Conservation (phyloP, 306 rosid species). For the Begonia masoniana region DNA sequence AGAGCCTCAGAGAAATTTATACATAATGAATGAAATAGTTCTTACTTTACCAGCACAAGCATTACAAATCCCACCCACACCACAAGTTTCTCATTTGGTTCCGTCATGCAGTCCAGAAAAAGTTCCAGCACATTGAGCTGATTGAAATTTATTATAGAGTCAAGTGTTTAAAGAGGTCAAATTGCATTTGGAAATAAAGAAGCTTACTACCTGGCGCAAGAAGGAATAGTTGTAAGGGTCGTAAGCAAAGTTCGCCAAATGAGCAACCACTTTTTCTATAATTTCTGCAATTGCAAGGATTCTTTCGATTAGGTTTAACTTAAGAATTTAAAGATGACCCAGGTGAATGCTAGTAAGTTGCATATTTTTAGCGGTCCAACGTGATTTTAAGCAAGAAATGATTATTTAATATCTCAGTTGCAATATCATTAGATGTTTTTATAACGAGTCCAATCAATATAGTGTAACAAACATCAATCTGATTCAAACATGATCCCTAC, state of each 20-base stretch:
- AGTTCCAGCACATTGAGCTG: conserved; percentile 91
- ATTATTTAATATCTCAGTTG: too few relatives aligned
- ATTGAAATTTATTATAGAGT: conserved; percentile 4
- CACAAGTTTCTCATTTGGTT: conserved; percentile 82
- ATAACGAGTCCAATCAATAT: too few relatives aligned
- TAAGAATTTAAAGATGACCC: too few relatives aligned
- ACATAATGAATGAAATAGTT: conserved; percentile 5
- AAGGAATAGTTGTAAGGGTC: conserved; percentile 76
- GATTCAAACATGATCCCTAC: too few relatives aligned
- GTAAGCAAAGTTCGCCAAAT: conserved; percentile 85
- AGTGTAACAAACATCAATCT: too few relatives aligned
- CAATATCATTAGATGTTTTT: too few relatives aligned
- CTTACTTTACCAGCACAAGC: conserved; percentile 47
- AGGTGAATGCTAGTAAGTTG: too few relatives aligned
- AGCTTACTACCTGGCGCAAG: conserved; percentile 54
- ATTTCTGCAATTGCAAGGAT: conserved; percentile 33
- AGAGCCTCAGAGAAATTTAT: background rate
- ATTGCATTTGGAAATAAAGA: conserved; percentile 2
- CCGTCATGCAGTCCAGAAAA: conserved; percentile 74
- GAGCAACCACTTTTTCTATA: conserved; percentile 60
- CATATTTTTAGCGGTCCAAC: too few relatives aligned
- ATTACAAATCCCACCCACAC: conserved; percentile 84
- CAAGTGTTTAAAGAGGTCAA: background rate
- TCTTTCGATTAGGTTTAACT: background rate
- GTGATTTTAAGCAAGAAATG: too few relatives aligned